Evolutionary conservation across 345 rosid species (phyloP), one percentile per base, ranked within the genome.

Genomic region (Eucalyptus curtisii): DNA sequence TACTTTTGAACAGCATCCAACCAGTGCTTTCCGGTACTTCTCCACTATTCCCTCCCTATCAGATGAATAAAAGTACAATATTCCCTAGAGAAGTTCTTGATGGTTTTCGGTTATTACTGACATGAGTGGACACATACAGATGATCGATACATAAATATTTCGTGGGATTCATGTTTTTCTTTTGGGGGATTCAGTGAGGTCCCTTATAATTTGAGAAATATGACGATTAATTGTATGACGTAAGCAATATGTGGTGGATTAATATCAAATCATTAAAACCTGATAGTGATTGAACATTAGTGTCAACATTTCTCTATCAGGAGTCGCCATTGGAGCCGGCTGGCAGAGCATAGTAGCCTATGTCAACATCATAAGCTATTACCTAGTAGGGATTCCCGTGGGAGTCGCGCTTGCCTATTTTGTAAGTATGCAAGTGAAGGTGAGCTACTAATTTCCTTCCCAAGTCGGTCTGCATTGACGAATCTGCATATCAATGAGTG

Each of bases 271-370:
- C 25, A 10, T 71, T 37, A 40, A 27, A 20, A 19, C 4, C 3
- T 5, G 45, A 71, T 37, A 33, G 45, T 10, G 25, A 71, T 71
- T 19, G 7, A 71, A 71, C 44, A 71, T 71, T 10, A 37, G 13
- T 19, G 45, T 71, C 27, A 10, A 71, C 45, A 71, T 33, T 48
- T 33, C 17, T 76, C n/a, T 48, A 44, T 88, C 90, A 96, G 98
- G 99, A 86, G 98, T 96, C 45, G 97, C 97, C 3, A 87, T 95
- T 4, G 98, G 99, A 85, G 95, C 96, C 9, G 98, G 98, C 61
- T 95, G 98, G 99, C 99, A 96, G 86, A 92, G 96, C 91, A 91
- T 89, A 19, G 99, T 96, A 19, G 95, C 97, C 9, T 96, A 93
- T 47, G 95, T 96, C 86, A 95, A 96, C 90, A 90, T 96, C 66